Evolutionary conservation across 345 rosid genomes (phyloP).

Genomic region (Brassica incana): DNA sequence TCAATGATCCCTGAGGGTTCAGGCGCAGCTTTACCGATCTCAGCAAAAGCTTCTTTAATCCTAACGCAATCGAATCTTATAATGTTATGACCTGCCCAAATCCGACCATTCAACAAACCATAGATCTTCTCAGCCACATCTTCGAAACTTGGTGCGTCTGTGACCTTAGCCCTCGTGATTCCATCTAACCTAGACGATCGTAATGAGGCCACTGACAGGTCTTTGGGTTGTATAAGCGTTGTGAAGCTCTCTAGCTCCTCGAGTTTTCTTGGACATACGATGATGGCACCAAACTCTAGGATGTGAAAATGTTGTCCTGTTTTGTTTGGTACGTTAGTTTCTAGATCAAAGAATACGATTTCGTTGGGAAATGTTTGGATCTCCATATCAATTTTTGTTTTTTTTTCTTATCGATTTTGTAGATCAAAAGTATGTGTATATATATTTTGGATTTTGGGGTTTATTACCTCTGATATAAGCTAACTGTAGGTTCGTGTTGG

Average conservation of each 20-base stretch:
- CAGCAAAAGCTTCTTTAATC: slow-evolving; percentile 76
- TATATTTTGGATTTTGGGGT: slow-evolving; percentile 49
- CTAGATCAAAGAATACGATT: slow-evolving; percentile 81
- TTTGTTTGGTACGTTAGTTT: slow-evolving; percentile 74
- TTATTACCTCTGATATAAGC: slow-evolving; percentile 41
- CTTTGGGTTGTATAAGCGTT: slow-evolving; percentile 72
- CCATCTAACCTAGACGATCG: slow-evolving; percentile 65
- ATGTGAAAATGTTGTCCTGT: slow-evolving; percentile 62
- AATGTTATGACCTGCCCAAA: slow-evolving; percentile 97
- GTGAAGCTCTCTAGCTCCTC: slow-evolving; percentile 66
- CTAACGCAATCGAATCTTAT: slow-evolving; percentile 79
- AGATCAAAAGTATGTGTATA: not conserved
- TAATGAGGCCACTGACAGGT: slow-evolving; percentile 54
- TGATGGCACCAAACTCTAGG: slow-evolving; percentile 84
- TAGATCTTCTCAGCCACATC: slow-evolving; percentile 75
- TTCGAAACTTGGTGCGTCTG: slow-evolving; percentile 61
- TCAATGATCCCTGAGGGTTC: slow-evolving; percentile 71
- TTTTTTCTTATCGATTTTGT: not conserved
- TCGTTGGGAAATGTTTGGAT: slow-evolving; percentile 38
- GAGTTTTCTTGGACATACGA: slow-evolving; percentile 68
- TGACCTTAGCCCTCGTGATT: slow-evolving; percentile 66
- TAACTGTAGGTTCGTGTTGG: slow-evolving; percentile 44
- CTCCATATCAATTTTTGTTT: slow-evolving; percentile 18
- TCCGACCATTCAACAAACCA: slow-evolving; percentile 60
- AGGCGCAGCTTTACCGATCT: slow-evolving; percentile 61